phyloP scores from a whole-genome alignment of 177 flowering plant species.

The Vitis hybrid region DNA sequence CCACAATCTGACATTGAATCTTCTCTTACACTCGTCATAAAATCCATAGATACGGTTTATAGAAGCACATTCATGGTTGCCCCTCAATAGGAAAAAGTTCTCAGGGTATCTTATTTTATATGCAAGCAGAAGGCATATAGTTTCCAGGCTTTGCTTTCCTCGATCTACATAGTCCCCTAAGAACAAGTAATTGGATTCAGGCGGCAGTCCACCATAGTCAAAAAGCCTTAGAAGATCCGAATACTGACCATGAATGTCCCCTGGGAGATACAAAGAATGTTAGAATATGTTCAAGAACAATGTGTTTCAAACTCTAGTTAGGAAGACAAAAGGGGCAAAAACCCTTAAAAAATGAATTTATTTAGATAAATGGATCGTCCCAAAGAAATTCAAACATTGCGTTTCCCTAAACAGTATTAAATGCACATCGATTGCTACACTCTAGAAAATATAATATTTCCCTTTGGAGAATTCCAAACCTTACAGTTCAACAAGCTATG shows the following conservation, averaged over 20 bases:
- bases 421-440: too few species aligned
- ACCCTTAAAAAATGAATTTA: too few species aligned
- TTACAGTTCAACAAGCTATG: too few species aligned
- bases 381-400: too few species aligned
- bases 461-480: too few species aligned
- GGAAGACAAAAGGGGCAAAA: too few species aligned
- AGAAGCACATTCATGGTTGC: slow-evolving; percentile 79
- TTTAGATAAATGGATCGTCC: too few species aligned
- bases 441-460: too few species aligned
- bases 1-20: slow-evolving; percentile 68
- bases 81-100: slow-evolving; percentile 70
- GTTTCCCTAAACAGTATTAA: too few species aligned
- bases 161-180: slow-evolving; percentile 84
- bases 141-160: slow-evolving; percentile 75
- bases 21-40: slow-evolving; percentile 69
- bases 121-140: slow-evolving; percentile 80
- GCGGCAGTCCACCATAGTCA: slow-evolving; percentile 75
- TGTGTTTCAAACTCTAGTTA: too few species aligned
- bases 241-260: slow-evolving; percentile 80
- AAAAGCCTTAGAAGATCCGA: slow-evolving; percentile 75
- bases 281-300: too few species aligned
- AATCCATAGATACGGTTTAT: slow-evolving; percentile 71
- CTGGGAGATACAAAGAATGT: slow-evolving; percentile 21
- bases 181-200: slow-evolving; percentile 65
- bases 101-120: slow-evolving; percentile 73